These are phyloP conservation scores for Microbotryomycetes sp. DNA, from an alignment of 1,284 basidiomycete species.

Conservation along the genomic window DNA sequence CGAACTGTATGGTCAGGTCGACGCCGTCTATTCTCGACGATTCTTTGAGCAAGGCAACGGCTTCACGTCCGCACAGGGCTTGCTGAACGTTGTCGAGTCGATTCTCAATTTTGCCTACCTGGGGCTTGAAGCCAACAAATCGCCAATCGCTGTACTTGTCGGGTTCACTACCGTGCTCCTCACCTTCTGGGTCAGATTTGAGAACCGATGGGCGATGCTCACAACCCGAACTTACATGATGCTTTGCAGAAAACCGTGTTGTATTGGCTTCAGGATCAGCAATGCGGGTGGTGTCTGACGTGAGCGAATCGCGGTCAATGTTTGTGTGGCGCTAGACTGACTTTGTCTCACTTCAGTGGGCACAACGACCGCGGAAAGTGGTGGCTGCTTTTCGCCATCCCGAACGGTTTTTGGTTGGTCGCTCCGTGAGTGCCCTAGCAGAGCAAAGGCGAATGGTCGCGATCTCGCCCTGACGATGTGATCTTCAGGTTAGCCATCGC, in stretches of 20 bases:
- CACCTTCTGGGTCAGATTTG: constrained; percentile 52
- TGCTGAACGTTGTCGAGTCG: constrained; percentile 73
- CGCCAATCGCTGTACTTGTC: constrained; percentile 58
- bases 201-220: neutral
- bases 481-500: constrained; percentile 3
- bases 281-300: constrained; percentile 11
- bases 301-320: neutral
- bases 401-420: constrained; percentile 26
- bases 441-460: too few species aligned
- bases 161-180: constrained; percentile 65
- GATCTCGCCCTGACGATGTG: neutral
- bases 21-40: constrained; percentile 64
- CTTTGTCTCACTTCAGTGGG: constrained; percentile 7
- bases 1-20: constrained; percentile 60
- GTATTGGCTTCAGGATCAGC: constrained; percentile 28
- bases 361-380: constrained; percentile 13
- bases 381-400: constrained; percentile 20
- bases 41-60: constrained; percentile 60
- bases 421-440: constrained; percentile 10
- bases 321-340: neutral
- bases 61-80: constrained; percentile 59
- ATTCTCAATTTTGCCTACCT: constrained; percentile 62
- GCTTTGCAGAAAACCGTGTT: constrained; percentile 7
- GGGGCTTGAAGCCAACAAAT: constrained; percentile 55
- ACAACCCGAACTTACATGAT: neutral